Base-by-base conservation (phyloP, 805 yeast species). In the Wickerhamiella galacta region DNA sequence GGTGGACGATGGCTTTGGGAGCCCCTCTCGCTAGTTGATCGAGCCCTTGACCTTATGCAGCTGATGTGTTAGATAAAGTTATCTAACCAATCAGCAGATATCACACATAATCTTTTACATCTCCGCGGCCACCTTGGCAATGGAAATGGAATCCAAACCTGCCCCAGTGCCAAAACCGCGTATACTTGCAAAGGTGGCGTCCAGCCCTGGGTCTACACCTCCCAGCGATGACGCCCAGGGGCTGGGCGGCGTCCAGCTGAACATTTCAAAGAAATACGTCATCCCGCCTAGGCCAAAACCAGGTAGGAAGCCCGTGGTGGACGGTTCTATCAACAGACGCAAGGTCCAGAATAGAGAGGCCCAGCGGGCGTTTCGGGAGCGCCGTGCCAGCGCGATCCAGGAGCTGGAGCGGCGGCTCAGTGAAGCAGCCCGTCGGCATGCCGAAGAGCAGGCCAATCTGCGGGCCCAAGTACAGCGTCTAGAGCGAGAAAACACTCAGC, bases 361-460 rank as follows among this genome's bases (percentile, higher is more conserved):
- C 3, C 95, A 68, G 40, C 85, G 78, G 34, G 64, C 3, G 57
- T 62, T 18, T 78, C 93, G n/a, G 79, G 98, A 49, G 59, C 87
- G 2, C 59, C 93, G 44, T 79, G 96, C 56, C 46, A 60, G 16
- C 73, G 78, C 54, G 5, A 41, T 59, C 12, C 48, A 47, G 20
- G 58, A 49, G 16, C 46, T 87, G 33, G 96, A 85, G 51, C 68
- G 79, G 53, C 83, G 83, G 93, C 95, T 16, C 93, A 85, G 60
- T 51, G 93, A 37, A 92, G 95, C 2, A 80, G 81, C 57, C 60
- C 95, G 42, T 92, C 82, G 52, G 28, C 45, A 45, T 28, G 48
- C 45, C 64, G 94, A 42, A 60, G 92, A 45, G 92, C 94, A 14
- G 77, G 78, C 20, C 37, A 92, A 78, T 49, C 60, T 85, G 34